Evolutionary conservation across 2,329 filamentous ascomycete genomes (phyloP), one percentile per base, ranked within the genome.

Genomic region (Aotearoamyces nothofagi): DNA sequence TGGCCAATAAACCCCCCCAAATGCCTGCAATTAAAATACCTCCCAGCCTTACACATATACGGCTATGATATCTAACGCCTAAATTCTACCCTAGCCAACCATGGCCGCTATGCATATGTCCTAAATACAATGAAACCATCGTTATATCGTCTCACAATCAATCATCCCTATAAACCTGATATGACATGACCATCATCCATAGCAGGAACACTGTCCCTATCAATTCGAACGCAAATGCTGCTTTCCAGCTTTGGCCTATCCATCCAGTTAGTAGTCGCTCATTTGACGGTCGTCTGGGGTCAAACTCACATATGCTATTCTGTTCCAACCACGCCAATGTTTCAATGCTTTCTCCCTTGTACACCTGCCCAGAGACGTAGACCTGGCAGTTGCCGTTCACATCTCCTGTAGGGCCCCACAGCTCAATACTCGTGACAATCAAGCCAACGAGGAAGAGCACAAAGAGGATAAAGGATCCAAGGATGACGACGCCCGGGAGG

Each of bases 171-270:
- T 50, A 77, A 7, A 77, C 71, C 37, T 73, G 69, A 40, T 72
- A 69, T 8, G 69, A 65, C 63, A 77, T 75, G 36, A 75, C 55
- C 59, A 76, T 74, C 42, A 76, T 68, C 71, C 71, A 77, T n/a
- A 77, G 44, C 33, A 75, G 47, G 38, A 76, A 76, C 1, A 74
- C 52, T 11, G 51, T 55, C 0, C 71, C 72, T 2, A 72, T 62
- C 14, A 78, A 49, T 11, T 61, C 61, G 46, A 78, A 71, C 1
- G 69, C 62, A 49, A 76, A 78, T 2, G 68, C 66, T 2, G 73
- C 61, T 40, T 72, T 64, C 73, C 73, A 78, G 24, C 61, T 61
- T 50, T 72, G 66, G 47, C 66, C 65, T 69, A 28, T 17, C 6
- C 10, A 9, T 2, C 17, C 8, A 13, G 30, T 47, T 33, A 47